These are phyloP conservation scores for Yamadazyma aaseri DNA, from an alignment of 1,139 yeast genomes.

Conservation along the genomic window DNA sequence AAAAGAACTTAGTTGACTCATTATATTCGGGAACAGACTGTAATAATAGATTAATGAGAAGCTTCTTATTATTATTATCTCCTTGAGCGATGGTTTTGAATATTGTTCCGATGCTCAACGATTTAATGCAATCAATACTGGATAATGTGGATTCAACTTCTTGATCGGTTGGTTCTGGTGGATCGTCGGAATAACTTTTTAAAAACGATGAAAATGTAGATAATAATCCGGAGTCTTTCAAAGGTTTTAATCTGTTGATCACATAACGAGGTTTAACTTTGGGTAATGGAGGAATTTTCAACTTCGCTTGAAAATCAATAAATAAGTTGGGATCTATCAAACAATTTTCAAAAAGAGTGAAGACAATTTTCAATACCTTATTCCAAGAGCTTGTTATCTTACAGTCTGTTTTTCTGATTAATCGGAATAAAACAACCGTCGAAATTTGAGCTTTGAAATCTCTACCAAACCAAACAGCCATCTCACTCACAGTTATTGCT, in stretches of 20 bases:
- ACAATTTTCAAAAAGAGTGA: slow-evolving; percentile 71
- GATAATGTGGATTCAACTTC: slow-evolving; percentile 85
- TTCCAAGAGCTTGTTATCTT: slow-evolving; percentile 57
- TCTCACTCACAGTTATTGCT: slow-evolving; percentile 72
- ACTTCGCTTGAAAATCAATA: slow-evolving; percentile 57
- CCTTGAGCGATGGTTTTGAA: slow-evolving; percentile 44
- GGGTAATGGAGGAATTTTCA: slow-evolving; percentile 53
- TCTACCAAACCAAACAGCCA: slow-evolving; percentile 81
- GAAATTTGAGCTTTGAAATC: slow-evolving; percentile 92
- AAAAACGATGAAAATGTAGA: slow-evolving; percentile 90
- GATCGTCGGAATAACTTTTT: slow-evolving; percentile 82
- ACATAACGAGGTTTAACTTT: slow-evolving; percentile 65
- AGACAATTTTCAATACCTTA: slow-evolving; percentile 55
- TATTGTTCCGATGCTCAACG: slow-evolving; percentile 56
- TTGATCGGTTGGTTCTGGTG: slow-evolving; percentile 88
- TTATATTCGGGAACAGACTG: slow-evolving; percentile 27
- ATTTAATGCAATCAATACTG: slow-evolving; percentile 76
- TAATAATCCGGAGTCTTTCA: slow-evolving; percentile 72
- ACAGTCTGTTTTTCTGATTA: slow-evolving; percentile 60
- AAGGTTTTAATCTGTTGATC: slow-evolving; percentile 57
- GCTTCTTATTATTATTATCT: slow-evolving; percentile 21
- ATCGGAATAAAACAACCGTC: slow-evolving; percentile 77
- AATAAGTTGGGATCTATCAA: slow-evolving; percentile 68
- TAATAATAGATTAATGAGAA: slow-evolving; percentile 24
- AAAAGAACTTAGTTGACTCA: slow-evolving; percentile 44